Percentiles rank a stretch among this genome's conserved stretches.
phyloP scores from a whole-genome alignment of 2,329 filamentous ascomycete species.

The Pseudogymnoascus sp. region DNA sequence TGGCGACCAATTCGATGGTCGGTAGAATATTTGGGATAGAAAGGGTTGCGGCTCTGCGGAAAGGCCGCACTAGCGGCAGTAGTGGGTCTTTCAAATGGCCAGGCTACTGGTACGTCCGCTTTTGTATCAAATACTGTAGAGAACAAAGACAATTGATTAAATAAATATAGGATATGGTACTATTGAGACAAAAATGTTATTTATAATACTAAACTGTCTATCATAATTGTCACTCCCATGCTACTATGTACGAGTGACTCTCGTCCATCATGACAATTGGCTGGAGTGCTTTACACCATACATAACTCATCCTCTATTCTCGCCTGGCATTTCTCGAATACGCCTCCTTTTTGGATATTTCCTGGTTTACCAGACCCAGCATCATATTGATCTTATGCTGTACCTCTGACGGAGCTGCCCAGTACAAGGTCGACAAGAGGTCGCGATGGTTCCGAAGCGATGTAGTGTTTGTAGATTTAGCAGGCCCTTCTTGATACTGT shows the following conservation, averaged over 20 bases:
- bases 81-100: neutral
- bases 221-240: neutral
- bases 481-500: conserved; percentile 55
- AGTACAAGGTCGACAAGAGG: conserved; percentile 59
- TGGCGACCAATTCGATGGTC: neutral
- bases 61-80: neutral
- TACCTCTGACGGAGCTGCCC: conserved; percentile 50
- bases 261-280: neutral
- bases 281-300: neutral
- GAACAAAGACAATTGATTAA: neutral
- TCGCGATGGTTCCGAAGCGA: conserved; percentile 63
- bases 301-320: neutral
- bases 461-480: conserved; percentile 54
- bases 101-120: neutral
- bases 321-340: neutral
- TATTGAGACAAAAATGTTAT: neutral
- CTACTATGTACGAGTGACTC: neutral
- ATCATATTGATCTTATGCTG: conserved; percentile 49
- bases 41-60: conserved; percentile 9
- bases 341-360: neutral
- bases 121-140: neutral
- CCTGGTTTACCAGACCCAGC: conserved; percentile 45
- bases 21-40: neutral
- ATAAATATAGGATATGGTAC: too few species aligned
- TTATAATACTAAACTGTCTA: neutral